Percentiles rank a stretch among this genome's conserved stretches.
Evolutionary conservation across 768 basidiomycete genomes (phyloP).

Genomic region (Rickenella mellea): DNA sequence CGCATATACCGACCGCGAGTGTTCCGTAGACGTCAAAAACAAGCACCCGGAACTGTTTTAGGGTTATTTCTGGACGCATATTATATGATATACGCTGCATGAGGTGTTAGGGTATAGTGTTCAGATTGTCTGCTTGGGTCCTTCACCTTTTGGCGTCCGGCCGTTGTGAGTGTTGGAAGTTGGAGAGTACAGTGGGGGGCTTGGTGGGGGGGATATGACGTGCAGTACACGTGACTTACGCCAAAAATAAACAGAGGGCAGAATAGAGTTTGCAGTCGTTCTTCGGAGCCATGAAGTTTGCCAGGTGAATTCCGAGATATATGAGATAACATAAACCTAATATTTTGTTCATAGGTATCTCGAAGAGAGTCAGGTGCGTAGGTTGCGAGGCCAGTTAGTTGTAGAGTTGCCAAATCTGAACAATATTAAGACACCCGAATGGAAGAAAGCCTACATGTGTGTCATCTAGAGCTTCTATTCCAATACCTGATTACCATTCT

Average conservation of each 20-base stretch:
- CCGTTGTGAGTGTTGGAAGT: too few species aligned
- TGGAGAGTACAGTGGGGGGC: too few species aligned
- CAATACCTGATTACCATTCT: neutral
- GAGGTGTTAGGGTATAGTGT: too few species aligned
- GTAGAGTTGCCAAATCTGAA: neutral
- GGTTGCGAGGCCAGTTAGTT: neutral
- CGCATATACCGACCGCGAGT: neutral
- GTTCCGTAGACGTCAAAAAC: neutral
- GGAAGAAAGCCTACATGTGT: conserved; percentile 63
- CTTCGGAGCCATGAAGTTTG: conserved; percentile 48
- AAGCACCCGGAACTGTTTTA: neutral
- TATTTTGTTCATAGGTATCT: conserved; percentile 39
- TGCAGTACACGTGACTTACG: too few species aligned
- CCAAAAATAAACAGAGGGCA: neutral
- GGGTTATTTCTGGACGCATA: neutral
- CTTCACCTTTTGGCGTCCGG: too few species aligned
- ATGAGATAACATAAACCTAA: neutral
- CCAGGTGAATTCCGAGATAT: conserved; percentile 28
- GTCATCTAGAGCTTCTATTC: conserved; percentile 9
- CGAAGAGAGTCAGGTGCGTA: conserved; percentile 56
- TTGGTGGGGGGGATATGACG: too few species aligned
- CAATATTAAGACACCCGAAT: conserved; percentile 53
- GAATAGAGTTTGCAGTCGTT: neutral
- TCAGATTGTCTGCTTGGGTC: too few species aligned
- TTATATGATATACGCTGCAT: too few species aligned